Evolutionary conservation across 2,329 filamentous ascomycete genomes (phyloP), one percentile per base, ranked within the genome.

Genomic region (Periconia sp.): DNA sequence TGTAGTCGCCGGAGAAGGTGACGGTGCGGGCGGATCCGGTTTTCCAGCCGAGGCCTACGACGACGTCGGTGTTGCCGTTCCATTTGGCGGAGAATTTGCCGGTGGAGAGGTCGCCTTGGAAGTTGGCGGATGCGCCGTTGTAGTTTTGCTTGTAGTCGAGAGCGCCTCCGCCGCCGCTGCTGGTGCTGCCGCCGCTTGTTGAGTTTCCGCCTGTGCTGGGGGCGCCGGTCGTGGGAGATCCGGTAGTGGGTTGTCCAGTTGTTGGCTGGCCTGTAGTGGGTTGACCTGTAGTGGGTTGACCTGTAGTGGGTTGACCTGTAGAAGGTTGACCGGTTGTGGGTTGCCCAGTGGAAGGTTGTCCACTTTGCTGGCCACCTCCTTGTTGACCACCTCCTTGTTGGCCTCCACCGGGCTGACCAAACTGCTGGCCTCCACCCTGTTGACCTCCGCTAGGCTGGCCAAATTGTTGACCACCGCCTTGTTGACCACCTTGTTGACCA

Each of bases 21-120:
- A 65, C 59, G 14, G 51, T 52, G 11, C 33, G 11, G 5, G 33
- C 33, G 10, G 33, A 37, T 11, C 67, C 67, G 10, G 58, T 67
- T 23, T 48, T 62, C 67, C 67, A 70, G n/a, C 67, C 67, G 44
- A 67, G 67, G 31, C 66, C 67, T 15, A 67, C 64, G 40, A 70
- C 67, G 41, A 69, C 69, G 53, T 69, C 66, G 19, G 57, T 61
- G 14, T 60, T 63, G 17, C 60, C 60, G 47, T 60, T 64, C 58
- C 68, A 70, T 1, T 47, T 55, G 9, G 64, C 62, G 1, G 61
- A 64, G 61, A 68, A 68, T 5, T 68, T 62, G 40, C 82, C 81
- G 20, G 67, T 77, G 3, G 11, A 3, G 5, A 37, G 41, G 20
- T 43, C 41, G 41, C 17, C 17, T 23, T 43, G 6, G 17, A 43